Base-by-base conservation (phyloP, 345 rosid genomes). In the Carallia pectinifolia region DNA sequence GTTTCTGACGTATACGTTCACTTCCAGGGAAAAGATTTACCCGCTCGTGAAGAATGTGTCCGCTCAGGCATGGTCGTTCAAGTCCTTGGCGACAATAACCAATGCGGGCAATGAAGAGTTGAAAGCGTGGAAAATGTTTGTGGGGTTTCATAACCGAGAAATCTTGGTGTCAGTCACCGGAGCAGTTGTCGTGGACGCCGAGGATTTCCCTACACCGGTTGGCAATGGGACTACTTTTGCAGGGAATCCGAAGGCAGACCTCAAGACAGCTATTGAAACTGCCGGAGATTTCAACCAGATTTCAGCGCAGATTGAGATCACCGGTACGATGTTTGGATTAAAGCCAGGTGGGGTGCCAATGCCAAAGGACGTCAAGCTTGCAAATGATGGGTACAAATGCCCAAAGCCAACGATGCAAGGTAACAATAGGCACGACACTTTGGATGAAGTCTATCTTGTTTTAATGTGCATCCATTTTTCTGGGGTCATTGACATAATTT, bases 21-120 rank as follows among this genome's bases (percentile, higher is more conserved):
- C 61, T 0, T 78, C 85, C 16, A 80, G 99, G 5, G 83, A 74
- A 47, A 82, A 84, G 74, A 87, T 77, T 61, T 88, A 71, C 63
- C 99, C 99, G 0, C 80, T 66, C 38, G 71, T 90, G 1, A 95
- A 92, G 77, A 92, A 95, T 64, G 89, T 81, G 36, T 74, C 87
- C 6, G 96, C 97, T 0, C 98, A 95, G 72, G 77, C 99, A 0
- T 95, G 99, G 99, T 86, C 96, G 36, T 95, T 95, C 67, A 84
- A 84, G 68, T 70, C 96, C 29, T 52, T 69, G 27, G 87, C 93
- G 27, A 72, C 85, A 9, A 80, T 95, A 19, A 64, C 84, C n/a
- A 95, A 95, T 61, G 47, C 84, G 0, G 99, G 91, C 1, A 47
- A n/a, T 4, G 89, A 83, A 12, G 96, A 89, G 75, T 66, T 95